These are phyloP conservation scores for Aspergillus pseudoviridinutans DNA, from an alignment of 2,329 filamentous ascomycete species.

Conservation along the genomic window DNA sequence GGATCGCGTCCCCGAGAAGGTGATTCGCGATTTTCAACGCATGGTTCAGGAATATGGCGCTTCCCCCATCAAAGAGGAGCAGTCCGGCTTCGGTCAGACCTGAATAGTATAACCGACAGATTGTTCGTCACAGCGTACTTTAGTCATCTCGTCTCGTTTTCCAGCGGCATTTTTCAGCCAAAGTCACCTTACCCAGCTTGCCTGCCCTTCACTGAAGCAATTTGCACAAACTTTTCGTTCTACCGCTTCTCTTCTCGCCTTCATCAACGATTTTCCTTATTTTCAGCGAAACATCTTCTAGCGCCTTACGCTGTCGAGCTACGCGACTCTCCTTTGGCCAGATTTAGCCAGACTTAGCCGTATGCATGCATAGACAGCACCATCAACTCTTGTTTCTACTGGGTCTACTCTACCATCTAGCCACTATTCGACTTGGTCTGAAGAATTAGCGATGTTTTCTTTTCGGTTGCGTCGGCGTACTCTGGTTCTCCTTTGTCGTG, in stretches of 20 bases:
- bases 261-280: constrained; percentile 5
- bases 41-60: constrained; percentile 73
- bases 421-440: constrained; percentile 12
- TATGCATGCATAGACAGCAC: constrained; percentile 24
- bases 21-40: constrained; percentile 87
- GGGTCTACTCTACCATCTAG: constrained; percentile 20
- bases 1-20: constrained; percentile 89
- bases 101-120: constrained; percentile 9
- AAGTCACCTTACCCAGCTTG: constrained; percentile 2
- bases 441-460: constrained; percentile 21
- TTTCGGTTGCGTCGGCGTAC: constrained; percentile 17
- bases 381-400: constrained; percentile 19
- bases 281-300: neutral
- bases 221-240: constrained; percentile 1
- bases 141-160: constrained; percentile 3
- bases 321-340: constrained; percentile 16
- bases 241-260: constrained; percentile 10
- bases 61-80: constrained; percentile 30
- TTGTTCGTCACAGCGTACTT: constrained; percentile 4
- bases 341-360: constrained; percentile 20
- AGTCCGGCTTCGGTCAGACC: constrained; percentile 14
- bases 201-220: constrained; percentile 1
- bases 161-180: constrained; percentile 10
- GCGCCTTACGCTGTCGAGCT: constrained; percentile 9
- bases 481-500: constrained; percentile 9